These are phyloP conservation scores for Pseudocercospora crystallina DNA, from an alignment of 2,329 filamentous ascomycete genomes.

Conservation along the genomic window DNA sequence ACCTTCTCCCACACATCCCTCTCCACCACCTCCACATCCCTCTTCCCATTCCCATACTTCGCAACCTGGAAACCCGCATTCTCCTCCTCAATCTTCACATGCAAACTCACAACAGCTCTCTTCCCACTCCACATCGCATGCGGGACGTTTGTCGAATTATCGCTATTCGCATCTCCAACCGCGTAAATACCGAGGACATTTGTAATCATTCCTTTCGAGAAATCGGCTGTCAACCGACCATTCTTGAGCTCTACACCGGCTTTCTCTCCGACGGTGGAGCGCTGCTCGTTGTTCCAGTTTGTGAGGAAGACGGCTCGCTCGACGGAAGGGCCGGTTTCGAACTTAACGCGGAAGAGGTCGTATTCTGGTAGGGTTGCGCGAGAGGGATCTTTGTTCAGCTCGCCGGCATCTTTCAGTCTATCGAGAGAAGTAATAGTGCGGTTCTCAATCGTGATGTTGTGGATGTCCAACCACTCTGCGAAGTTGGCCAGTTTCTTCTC, in stretches of 20 bases:
- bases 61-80: conserved; percentile 7
- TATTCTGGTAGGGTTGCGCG: conserved; percentile 7
- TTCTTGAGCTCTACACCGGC: conserved; percentile 6
- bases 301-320: conserved; percentile 11
- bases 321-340: conserved; percentile 7
- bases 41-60: conserved; percentile 2
- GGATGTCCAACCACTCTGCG: conserved; percentile 9
- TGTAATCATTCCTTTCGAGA: conserved; percentile 9
- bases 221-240: conserved; percentile 1
- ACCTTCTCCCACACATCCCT: conserved; percentile 6
- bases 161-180: conserved; percentile 3
- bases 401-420: conserved; percentile 8
- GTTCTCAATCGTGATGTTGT: conserved; percentile 15
- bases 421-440: conserved; percentile 14
- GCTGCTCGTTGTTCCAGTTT: conserved; percentile 11
- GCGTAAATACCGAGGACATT: conserved; percentile 15
- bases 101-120: conserved; percentile 1
- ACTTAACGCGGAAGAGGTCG: conserved; percentile 16
- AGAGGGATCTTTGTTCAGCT: conserved; percentile 6
- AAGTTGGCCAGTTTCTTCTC: conserved; percentile 10
- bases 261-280: conserved; percentile 5
- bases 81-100: conserved; percentile 9
- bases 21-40: conserved; percentile 3
- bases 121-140: conserved; percentile 15
- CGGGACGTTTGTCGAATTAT: conserved; percentile 10